Evolutionary conservation across 805 yeast genomes (phyloP).

Genomic region (Barnettozyma sp.): DNA sequence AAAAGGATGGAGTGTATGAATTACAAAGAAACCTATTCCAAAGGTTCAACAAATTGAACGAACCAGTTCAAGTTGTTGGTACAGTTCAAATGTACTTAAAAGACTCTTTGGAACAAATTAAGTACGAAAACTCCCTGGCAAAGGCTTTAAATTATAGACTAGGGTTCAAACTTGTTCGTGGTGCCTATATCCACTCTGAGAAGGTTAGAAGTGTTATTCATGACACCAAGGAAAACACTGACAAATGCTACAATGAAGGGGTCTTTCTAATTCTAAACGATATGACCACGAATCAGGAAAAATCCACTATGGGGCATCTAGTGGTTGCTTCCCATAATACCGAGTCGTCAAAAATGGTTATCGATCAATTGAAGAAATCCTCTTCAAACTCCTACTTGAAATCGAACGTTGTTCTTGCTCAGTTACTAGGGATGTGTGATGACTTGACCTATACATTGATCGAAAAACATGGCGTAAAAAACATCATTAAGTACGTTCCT

Average conservation of each 20-base stretch:
- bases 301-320: conserved; percentile 60
- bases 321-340: conserved; percentile 90
- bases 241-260: conserved; percentile 65
- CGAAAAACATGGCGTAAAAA: conserved; percentile 53
- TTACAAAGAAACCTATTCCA: conserved; percentile 76
- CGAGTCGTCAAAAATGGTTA: conserved; percentile 67
- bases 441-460: conserved; percentile 73
- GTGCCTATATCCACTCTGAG: conserved; percentile 92
- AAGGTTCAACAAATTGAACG: conserved; percentile 55
- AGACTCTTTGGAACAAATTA: conserved; percentile 56
- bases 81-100: conserved; percentile 89
- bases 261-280: conserved; percentile 54
- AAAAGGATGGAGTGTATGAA: conserved; percentile 77
- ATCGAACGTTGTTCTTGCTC: conserved; percentile 76
- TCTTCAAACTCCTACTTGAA: conserved; percentile 27
- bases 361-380: conserved; percentile 40
- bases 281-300: conserved; percentile 31
- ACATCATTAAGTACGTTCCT: conserved; percentile 89
- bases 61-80: conserved; percentile 69
- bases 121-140: conserved; percentile 61
- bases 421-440: conserved; percentile 94
- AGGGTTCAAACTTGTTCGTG: conserved; percentile 88
- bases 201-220: conserved; percentile 68
- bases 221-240: conserved; percentile 74
- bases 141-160: conserved; percentile 52